Percentiles rank a stretch among this genome's conserved stretches.
Conservation (phyloP, 2,329 filamentous ascomycete genomes). For the Pseudogymnoascus sp. region DNA sequence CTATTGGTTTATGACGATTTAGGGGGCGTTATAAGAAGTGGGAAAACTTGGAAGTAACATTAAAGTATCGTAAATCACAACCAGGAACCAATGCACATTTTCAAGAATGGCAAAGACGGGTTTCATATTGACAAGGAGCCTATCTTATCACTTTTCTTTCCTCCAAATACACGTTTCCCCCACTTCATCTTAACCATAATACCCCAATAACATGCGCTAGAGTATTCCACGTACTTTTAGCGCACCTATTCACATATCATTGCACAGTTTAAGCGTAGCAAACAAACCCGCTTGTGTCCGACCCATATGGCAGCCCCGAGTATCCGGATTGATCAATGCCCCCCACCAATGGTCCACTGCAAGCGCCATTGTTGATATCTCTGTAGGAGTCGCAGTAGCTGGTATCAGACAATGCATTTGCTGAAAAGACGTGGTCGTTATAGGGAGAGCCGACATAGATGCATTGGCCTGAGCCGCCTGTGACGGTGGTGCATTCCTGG, state of each 20-base stretch:
- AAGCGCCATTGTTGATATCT: background rate
- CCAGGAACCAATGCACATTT: background rate
- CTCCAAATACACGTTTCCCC: background rate
- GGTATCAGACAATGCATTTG: background rate
- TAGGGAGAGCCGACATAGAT: background rate
- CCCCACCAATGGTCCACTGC: background rate
- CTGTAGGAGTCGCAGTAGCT: background rate
- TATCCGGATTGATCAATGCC: background rate
- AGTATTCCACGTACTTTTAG: background rate
- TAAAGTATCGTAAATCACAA: background rate
- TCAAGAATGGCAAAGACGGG: background rate
- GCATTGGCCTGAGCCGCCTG: background rate
- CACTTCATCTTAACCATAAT: background rate
- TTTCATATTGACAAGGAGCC: background rate
- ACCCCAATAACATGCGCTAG: background rate
- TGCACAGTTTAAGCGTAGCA: background rate
- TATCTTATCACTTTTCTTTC: background rate
- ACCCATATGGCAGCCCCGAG: background rate
- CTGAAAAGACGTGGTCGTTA: background rate
- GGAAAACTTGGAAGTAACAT: background rate
- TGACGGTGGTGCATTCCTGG: background rate
- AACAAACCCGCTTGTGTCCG: background rate
- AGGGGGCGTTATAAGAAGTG: background rate
- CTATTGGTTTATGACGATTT: slow-evolving; percentile 33
- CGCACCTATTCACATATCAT: background rate